phyloP scores from a whole-genome alignment of 192 early-diverging fungal species.

The Mortierella antarctica region DNA sequence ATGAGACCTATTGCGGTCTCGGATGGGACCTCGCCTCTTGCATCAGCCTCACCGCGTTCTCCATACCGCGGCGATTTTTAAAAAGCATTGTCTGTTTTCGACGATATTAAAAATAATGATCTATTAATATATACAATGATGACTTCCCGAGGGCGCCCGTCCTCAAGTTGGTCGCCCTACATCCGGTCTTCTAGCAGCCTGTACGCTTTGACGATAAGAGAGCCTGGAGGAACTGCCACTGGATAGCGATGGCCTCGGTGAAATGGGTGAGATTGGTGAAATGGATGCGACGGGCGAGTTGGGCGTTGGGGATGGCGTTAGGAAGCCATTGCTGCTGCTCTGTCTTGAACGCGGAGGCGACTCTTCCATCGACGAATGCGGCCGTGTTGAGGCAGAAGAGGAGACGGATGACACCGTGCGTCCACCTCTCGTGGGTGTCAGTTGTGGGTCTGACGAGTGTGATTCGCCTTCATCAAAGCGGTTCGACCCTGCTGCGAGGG shows the following conservation, averaged over 20 bases:
- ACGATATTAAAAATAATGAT: too few species aligned
- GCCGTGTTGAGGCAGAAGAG: neutral
- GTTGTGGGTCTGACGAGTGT: neutral
- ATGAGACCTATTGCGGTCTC: too few species aligned
- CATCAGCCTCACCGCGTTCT: too few species aligned
- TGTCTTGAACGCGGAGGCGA: slow-evolving; percentile 3
- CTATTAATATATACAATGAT: too few species aligned
- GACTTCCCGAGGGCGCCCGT: too few species aligned
- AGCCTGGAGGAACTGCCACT: slow-evolving; percentile 12
- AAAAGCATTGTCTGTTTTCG: too few species aligned
- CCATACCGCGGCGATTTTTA: too few species aligned
- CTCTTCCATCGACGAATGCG: neutral
- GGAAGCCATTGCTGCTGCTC: slow-evolving; percentile 9
- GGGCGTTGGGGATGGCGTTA: slow-evolving; percentile 5
- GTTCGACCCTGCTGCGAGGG: neutral
- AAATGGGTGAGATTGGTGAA: slow-evolving; percentile 21
- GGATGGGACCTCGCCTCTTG: too few species aligned
- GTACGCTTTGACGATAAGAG: slow-evolving; percentile 21
- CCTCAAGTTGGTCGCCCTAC: neutral
- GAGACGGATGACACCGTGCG: neutral
- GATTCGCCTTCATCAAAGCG: slow-evolving; percentile 13
- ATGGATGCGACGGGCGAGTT: slow-evolving; percentile 16
- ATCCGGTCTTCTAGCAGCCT: neutral
- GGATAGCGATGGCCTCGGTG: slow-evolving; percentile 4
- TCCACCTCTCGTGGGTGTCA: neutral